Conservation (phyloP, 257 asterid species). For the Fraxinus excelsior region DNA sequence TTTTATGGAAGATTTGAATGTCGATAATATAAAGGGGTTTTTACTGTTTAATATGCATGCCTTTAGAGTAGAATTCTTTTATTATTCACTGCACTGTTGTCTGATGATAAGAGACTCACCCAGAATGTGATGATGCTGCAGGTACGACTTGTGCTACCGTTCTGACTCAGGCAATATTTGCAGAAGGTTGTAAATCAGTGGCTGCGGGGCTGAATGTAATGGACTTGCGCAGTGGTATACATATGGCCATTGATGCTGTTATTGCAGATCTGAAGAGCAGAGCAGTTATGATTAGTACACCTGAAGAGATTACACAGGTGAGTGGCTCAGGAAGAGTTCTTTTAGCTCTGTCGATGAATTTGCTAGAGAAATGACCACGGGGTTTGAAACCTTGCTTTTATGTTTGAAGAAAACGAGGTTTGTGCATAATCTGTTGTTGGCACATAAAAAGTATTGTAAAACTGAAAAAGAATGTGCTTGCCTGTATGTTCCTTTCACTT, state of each 20-base stretch:
- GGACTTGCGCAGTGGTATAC: conserved; percentile 90
- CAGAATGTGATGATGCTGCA: conserved; percentile 36
- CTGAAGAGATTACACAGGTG: conserved; percentile 92
- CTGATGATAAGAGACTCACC: conserved; percentile 22
- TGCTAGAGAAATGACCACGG: conserved; percentile 8
- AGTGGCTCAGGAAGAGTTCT: conserved; percentile 8
- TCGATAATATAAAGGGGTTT: conserved; percentile 9
- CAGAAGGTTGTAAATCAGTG: conserved; percentile 87
- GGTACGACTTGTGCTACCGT: conserved; percentile 98
- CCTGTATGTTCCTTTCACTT: not conserved
- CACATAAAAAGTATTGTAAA: not conserved
- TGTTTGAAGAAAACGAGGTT: not conserved
- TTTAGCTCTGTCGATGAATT: not conserved
- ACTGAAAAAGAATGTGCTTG: not conserved
- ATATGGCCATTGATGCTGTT: conserved; percentile 80
- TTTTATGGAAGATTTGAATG: conserved; percentile 2
- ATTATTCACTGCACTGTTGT: conserved; percentile 7
- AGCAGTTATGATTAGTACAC: conserved; percentile 86
- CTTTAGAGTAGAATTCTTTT: conserved; percentile 12
- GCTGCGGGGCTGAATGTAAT: conserved; percentile 86
- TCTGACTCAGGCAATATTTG: conserved; percentile 81
- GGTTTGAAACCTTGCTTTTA: not conserved
- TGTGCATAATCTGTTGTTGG: conserved; percentile 7
- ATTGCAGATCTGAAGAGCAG: conserved; percentile 75
- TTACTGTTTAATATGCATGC: conserved; percentile 1